Percentiles rank a stretch among this genome's conserved stretches.
Evolutionary conservation across 2,329 filamentous ascomycete species (phyloP).

Genomic region (Xylariaceae sp.): DNA sequence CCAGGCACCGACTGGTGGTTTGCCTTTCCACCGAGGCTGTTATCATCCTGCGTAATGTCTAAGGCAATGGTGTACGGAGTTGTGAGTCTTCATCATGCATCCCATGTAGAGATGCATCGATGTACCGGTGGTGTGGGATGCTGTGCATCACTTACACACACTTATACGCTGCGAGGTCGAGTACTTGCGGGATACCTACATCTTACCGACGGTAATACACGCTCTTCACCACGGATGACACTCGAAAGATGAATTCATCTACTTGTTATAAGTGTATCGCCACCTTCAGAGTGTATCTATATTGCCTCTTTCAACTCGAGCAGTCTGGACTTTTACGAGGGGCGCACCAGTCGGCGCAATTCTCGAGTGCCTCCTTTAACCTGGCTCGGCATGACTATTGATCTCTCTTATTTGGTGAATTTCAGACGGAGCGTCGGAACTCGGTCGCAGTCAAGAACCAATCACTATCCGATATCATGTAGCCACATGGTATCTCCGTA

Average conservation of each 20-base stretch:
- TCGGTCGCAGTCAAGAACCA: slow-evolving; percentile 7
- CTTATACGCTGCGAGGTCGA: not conserved
- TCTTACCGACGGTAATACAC: not conserved
- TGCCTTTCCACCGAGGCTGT: too few species aligned
- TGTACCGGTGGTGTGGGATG: not conserved
- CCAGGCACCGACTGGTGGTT: slow-evolving; percentile 7
- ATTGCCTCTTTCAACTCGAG: too few species aligned
- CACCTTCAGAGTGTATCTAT: too few species aligned
- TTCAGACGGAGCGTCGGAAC: not conserved
- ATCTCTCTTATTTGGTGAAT: not conserved
- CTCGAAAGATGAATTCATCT: too few species aligned
- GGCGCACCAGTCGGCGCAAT: not conserved
- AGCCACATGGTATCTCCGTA: not conserved
- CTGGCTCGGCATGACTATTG: too few species aligned
- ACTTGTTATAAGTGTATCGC: too few species aligned
- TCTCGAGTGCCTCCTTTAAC: not conserved
- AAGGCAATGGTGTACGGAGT: not conserved
- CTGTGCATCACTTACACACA: not conserved
- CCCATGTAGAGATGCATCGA: not conserved
- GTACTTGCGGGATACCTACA: not conserved
- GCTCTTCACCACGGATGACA: too few species aligned
- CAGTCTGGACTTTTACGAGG: too few species aligned
- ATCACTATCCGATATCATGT: slow-evolving; percentile 2
- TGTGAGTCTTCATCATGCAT: not conserved
- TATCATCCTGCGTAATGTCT: too few species aligned